Evolutionary conservation across 2,329 filamentous ascomycete genomes (phyloP).

Genomic region (Xylaria sp.): DNA sequence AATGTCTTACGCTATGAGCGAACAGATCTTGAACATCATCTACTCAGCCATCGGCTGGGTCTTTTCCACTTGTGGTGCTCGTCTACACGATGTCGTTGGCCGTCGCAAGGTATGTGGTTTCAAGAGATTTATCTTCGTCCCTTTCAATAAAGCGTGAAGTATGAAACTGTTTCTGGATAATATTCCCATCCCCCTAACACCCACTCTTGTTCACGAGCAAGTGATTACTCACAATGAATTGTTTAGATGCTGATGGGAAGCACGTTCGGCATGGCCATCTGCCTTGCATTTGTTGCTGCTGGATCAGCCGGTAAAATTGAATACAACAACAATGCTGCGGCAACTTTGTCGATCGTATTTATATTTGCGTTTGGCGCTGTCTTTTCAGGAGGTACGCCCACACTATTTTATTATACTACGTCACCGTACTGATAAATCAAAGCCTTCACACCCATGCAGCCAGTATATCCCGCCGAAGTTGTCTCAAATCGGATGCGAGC

Average conservation of each 20-base stretch:
- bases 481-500: constrained; percentile 53
- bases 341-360: constrained; percentile 52
- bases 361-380: constrained; percentile 54
- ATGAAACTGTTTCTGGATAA: neutral
- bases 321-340: constrained; percentile 50
- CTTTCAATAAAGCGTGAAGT: too few relatives aligned
- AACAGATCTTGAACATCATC: constrained; percentile 51
- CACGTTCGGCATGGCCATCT: constrained; percentile 52
- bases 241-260: constrained; percentile 51
- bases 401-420: neutral
- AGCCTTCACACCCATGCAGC: constrained; percentile 54
- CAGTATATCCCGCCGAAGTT: constrained; percentile 53
- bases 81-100: constrained; percentile 54
- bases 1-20: neutral
- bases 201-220: neutral
- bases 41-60: constrained; percentile 54
- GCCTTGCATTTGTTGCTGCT: constrained; percentile 52
- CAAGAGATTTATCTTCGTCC: neutral
- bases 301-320: constrained; percentile 51
- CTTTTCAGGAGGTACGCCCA: constrained; percentile 45
- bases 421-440: constrained; percentile 22
- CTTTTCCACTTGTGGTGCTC: constrained; percentile 52
- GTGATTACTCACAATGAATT: neutral
- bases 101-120: constrained; percentile 48
- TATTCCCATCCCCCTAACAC: neutral